These are phyloP conservation scores for Pythium periplocum DNA, from an alignment of 352 stramenopile species.

Conservation along the genomic window DNA sequence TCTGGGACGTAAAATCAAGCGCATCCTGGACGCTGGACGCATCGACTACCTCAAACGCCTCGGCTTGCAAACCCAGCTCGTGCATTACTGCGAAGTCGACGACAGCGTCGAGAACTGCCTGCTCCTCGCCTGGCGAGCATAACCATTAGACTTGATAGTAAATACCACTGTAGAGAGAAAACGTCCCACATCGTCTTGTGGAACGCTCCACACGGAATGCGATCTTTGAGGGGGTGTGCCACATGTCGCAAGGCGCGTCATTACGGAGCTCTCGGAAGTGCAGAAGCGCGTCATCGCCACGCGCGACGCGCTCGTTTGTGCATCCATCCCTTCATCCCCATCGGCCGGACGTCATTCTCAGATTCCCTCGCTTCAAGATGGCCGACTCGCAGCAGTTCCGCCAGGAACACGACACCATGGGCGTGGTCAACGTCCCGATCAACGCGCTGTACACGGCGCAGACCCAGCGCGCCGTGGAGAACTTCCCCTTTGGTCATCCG, in stretches of 20 bases:
- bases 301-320: too few relatives aligned
- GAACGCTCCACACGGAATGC: not conserved
- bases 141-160: too few relatives aligned
- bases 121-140: slow-evolving; percentile 52
- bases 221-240: not conserved
- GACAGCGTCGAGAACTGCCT: slow-evolving; percentile 83
- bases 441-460: slow-evolving; percentile 47
- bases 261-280: too few relatives aligned
- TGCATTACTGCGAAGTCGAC: slow-evolving; percentile 70
- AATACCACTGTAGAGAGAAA: too few relatives aligned
- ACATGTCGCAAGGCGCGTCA: not conserved
- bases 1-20: slow-evolving; percentile 72
- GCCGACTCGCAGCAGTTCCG: slow-evolving; percentile 15
- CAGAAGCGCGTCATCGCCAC: too few relatives aligned
- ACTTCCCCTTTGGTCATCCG: slow-evolving; percentile 46
- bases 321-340: too few relatives aligned
- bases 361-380: too few relatives aligned
- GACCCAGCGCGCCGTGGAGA: slow-evolving; percentile 45
- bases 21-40: slow-evolving; percentile 68
- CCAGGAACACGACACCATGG: slow-evolving; percentile 50
- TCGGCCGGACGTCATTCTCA: too few relatives aligned
- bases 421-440: slow-evolving; percentile 39
- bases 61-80: slow-evolving; percentile 54
- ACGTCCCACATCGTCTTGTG: not conserved
- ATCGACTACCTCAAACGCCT: slow-evolving; percentile 43